Evolutionary conservation across 1,284 basidiomycete genomes (phyloP).

Genomic region (Termitomyces sp.): DNA sequence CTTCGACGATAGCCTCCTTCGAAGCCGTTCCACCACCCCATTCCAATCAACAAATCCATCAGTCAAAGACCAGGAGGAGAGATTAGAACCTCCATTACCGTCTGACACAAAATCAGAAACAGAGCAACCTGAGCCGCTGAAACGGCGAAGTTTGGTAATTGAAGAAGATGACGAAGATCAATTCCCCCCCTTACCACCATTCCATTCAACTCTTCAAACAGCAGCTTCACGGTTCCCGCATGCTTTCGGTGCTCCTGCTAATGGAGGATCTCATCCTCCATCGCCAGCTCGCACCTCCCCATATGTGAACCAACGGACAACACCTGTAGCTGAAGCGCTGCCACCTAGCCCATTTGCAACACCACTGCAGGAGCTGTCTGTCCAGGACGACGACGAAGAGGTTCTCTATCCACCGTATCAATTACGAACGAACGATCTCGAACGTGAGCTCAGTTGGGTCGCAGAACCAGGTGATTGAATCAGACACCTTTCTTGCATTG

Average conservation of each 20-base stretch:
- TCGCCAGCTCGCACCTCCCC: slow-evolving; percentile 41
- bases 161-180: slow-evolving; percentile 45
- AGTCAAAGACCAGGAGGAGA: slow-evolving; percentile 26
- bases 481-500: neutral
- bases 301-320: slow-evolving; percentile 42
- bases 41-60: slow-evolving; percentile 33
- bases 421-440: slow-evolving; percentile 42
- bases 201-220: slow-evolving; percentile 24
- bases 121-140: slow-evolving; percentile 35
- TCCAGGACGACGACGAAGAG: slow-evolving; percentile 54
- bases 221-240: slow-evolving; percentile 40
- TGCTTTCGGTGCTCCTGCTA: slow-evolving; percentile 47
- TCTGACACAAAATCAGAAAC: slow-evolving; percentile 22
- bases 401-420: slow-evolving; percentile 50
- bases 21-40: slow-evolving; percentile 37
- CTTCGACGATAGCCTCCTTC: slow-evolving; percentile 30
- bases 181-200: slow-evolving; percentile 32
- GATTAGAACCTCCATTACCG: slow-evolving; percentile 22
- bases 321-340: slow-evolving; percentile 52
- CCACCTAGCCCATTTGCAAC: slow-evolving; percentile 70
- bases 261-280: slow-evolving; percentile 36
- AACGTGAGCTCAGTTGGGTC: slow-evolving; percentile 73
- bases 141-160: slow-evolving; percentile 63
- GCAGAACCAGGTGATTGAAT: slow-evolving; percentile 54
- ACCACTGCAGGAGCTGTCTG: slow-evolving; percentile 55